Percentiles rank a stretch among this genome's conserved stretches.
Evolutionary conservation across 768 basidiomycete species (phyloP).

Genomic region (Pleurotus salmoneostramineus): DNA sequence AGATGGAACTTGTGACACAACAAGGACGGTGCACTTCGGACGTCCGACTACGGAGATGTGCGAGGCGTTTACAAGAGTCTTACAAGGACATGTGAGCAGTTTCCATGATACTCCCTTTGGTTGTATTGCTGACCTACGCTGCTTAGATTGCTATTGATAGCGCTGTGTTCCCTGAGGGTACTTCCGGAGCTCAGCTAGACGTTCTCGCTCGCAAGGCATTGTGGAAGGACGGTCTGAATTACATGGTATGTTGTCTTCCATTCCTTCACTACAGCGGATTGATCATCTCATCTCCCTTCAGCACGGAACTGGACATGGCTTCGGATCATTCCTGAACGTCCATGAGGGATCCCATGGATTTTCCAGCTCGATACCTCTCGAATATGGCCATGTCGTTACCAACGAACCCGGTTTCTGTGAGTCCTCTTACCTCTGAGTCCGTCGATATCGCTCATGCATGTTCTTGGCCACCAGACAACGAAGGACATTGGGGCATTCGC

Average conservation of each 20-base stretch:
- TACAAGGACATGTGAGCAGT: constrained; percentile 89
- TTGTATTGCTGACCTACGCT: constrained; percentile 15
- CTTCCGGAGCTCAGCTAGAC: constrained; percentile 78
- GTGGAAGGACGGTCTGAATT: constrained; percentile 84
- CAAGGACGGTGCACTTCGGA: constrained; percentile 82
- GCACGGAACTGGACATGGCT: constrained; percentile 92
- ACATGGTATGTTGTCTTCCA: constrained; percentile 45
- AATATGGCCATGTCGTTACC: constrained; percentile 86
- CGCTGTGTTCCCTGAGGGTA: constrained; percentile 88
- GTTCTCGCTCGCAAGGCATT: constrained; percentile 86
- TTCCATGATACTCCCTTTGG: constrained; percentile 15
- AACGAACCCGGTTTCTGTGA: constrained; percentile 93
- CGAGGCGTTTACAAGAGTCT: constrained; percentile 89
- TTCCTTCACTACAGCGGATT: constrained; percentile 5
- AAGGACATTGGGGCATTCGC: constrained; percentile 84
- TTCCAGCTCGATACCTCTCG: constrained; percentile 61
- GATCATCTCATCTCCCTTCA: constrained; percentile 22
- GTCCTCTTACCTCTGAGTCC: constrained; percentile 25
- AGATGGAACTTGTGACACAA: constrained; percentile 89
- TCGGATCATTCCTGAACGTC: constrained; percentile 83
- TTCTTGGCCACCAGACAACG: constrained; percentile 46
- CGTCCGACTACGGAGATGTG: constrained; percentile 81
- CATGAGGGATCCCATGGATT: constrained; percentile 86
- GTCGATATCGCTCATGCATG: constrained; percentile 10
- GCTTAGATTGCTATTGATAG: constrained; percentile 84